These are phyloP conservation scores for Osmozyma mogii DNA, from an alignment of 805 yeast species.

Conservation along the genomic window DNA sequence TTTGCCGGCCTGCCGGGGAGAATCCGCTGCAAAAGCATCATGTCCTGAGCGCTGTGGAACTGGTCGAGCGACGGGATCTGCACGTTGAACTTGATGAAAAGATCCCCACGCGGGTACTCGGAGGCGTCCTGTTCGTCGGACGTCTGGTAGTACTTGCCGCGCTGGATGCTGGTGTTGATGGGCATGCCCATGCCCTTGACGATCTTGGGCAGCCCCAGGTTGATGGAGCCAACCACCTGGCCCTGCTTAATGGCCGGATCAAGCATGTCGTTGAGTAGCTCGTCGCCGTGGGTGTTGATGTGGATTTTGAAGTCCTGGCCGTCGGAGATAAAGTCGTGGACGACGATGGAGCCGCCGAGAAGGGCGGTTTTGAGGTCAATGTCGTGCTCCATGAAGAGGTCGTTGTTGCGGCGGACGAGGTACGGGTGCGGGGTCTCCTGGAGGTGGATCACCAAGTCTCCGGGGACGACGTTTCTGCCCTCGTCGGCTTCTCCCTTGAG, in stretches of 20 bases:
- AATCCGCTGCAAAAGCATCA: constrained; percentile 12
- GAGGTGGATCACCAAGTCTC: constrained; percentile 56
- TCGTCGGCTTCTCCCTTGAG: constrained; percentile 61
- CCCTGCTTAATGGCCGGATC: constrained; percentile 21
- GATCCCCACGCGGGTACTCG: constrained; percentile 23
- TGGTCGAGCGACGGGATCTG: constrained; percentile 23
- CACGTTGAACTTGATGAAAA: constrained; percentile 33
- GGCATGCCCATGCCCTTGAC: constrained; percentile 61
- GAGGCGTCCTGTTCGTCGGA: background rate
- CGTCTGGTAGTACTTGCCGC: no score
- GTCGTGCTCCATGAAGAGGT: constrained; percentile 36
- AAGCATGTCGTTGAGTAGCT: constrained; percentile 6
- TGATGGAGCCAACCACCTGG: constrained; percentile 46
- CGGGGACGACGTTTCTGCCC: constrained; percentile 50
- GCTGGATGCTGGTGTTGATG: constrained; percentile 17
- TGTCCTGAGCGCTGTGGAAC: constrained; percentile 17
- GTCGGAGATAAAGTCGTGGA: constrained; percentile 25
- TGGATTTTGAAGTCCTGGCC: constrained; percentile 22
- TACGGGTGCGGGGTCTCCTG: constrained; percentile 30
- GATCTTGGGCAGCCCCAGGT: constrained; percentile 41
- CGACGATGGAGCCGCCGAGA: constrained; percentile 44
- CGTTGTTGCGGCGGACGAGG: constrained; percentile 37
- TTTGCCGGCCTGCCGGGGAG: constrained; percentile 10
- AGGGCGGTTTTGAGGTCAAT: constrained; percentile 49
- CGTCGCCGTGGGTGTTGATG: constrained; percentile 30